A percentile compares a stretch with the other conserved stretches of the same genome.
These are phyloP conservation scores for Penicillium sp. DNA, from an alignment of 2,329 filamentous ascomycete species.

Conservation along the genomic window DNA sequence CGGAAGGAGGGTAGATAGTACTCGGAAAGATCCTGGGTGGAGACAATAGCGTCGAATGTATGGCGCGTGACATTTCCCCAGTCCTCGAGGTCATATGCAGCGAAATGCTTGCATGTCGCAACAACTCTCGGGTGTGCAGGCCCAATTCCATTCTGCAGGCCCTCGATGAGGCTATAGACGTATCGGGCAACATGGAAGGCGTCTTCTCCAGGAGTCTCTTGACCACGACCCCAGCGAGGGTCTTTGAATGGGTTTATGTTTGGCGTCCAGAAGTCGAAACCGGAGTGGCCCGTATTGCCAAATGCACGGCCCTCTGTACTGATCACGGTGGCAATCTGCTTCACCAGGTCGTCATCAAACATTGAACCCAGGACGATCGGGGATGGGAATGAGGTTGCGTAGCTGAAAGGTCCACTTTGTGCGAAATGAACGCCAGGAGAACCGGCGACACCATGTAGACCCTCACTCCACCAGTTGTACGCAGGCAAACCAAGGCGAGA, in stretches of 20 bases:
- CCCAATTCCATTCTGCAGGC: neutral
- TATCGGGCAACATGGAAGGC: constrained; percentile 29
- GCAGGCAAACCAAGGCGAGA: neutral
- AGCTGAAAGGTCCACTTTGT: neutral
- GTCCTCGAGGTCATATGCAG: constrained; percentile 54
- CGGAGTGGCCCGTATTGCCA: constrained; percentile 53
- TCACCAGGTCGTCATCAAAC: neutral
- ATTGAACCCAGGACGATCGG: neutral
- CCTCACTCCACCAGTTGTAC: neutral
- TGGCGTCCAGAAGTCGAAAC: constrained; percentile 47
- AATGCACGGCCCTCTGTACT: constrained; percentile 63
- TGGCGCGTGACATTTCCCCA: constrained; percentile 45
- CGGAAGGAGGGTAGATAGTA: constrained; percentile 66
- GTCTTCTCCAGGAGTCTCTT: constrained; percentile 59
- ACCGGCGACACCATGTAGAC: neutral
- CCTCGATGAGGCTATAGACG: constrained; percentile 5
- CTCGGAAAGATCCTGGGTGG: constrained; percentile 60
- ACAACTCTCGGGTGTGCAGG: constrained; percentile 31
- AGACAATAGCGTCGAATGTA: constrained; percentile 17
- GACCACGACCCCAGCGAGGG: constrained; percentile 59
- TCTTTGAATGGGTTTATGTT: constrained; percentile 65
- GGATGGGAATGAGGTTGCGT: neutral
- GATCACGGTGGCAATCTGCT: constrained; percentile 31
- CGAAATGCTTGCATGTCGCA: constrained; percentile 59
- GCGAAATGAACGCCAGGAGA: neutral